These are phyloP conservation scores for Diacronema lutheri DNA, from an alignment of 78 protist species.

Conservation along the genomic window DNA sequence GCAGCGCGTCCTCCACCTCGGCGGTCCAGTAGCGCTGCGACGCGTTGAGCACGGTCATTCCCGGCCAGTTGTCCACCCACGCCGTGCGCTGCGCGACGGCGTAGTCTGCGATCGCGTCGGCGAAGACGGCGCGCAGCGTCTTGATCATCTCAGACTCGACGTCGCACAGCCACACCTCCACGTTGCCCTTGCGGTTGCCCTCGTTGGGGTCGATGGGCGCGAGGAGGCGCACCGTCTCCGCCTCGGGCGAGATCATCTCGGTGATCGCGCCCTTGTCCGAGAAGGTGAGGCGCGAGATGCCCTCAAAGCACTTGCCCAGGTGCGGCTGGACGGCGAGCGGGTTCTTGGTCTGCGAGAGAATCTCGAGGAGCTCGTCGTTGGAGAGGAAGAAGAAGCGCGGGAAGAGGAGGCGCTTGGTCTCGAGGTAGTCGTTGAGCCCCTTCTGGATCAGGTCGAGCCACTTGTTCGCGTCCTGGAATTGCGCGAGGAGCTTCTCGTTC, in stretches of 20 bases:
- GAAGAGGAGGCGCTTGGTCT: conserved; percentile 78
- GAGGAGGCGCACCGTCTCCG: conserved; percentile 48
- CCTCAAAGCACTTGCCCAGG: conserved; percentile 75
- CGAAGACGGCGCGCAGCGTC: background rate
- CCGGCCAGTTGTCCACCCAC: conserved; percentile 60
- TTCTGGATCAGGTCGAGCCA: conserved; percentile 69
- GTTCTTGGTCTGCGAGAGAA: conserved; percentile 77
- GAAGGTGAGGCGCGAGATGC: conserved; percentile 48
- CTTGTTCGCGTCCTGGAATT: conserved; percentile 62
- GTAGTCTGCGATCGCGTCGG: conserved; percentile 19
- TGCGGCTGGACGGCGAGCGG: conserved; percentile 71
- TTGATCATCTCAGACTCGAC: conserved; percentile 33
- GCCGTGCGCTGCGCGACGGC: background rate
- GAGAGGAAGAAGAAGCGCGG: conserved; percentile 90
- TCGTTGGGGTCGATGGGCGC: conserved; percentile 3
- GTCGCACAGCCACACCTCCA: conserved; percentile 77
- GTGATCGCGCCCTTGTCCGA: conserved; percentile 13
- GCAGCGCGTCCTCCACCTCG: conserved; percentile 65
- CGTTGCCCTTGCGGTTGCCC: conserved; percentile 36
- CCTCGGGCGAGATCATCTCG: conserved; percentile 56
- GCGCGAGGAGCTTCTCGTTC: conserved; percentile 65
- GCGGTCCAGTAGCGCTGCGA: conserved; percentile 62
- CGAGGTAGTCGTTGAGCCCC: conserved; percentile 81
- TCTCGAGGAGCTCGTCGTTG: conserved; percentile 82
- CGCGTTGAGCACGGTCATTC: conserved; percentile 53